Evolutionary conservation across 2,329 filamentous ascomycete species (phyloP).

Genomic region (Paecilomyces sp.): DNA sequence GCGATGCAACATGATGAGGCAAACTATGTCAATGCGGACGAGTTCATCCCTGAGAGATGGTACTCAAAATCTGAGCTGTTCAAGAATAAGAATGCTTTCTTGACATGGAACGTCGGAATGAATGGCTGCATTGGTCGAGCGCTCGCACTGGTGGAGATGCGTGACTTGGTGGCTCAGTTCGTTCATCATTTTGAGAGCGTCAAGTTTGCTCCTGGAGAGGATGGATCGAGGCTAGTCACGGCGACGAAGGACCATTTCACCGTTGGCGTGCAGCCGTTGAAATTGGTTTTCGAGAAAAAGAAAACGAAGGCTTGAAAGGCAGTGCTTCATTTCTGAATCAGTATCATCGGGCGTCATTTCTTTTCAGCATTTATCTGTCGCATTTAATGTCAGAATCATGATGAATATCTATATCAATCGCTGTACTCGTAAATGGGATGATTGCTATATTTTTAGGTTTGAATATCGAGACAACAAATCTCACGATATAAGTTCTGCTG

Average conservation of each 20-base stretch:
- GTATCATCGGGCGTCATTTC: too few relatives aligned
- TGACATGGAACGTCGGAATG: not conserved
- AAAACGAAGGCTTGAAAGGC: not conserved
- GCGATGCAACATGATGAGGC: not conserved
- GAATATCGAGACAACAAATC: too few relatives aligned
- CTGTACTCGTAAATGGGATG: too few relatives aligned
- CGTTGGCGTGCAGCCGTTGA: not conserved
- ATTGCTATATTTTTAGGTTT: too few relatives aligned
- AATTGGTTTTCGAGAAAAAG: not conserved
- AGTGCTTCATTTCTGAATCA: not conserved
- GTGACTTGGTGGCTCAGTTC: not conserved
- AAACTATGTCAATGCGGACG: not conserved
- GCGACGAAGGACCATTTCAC: not conserved
- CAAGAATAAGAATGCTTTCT: not conserved
- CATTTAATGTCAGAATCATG: too few relatives aligned
- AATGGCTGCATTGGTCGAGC: not conserved
- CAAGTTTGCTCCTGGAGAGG: not conserved
- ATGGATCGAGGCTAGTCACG: not conserved
- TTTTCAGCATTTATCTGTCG: too few relatives aligned
- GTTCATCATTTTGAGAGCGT: not conserved
- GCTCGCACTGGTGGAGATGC: not conserved
- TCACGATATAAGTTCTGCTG: too few relatives aligned
- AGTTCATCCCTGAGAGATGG: conserved; percentile 3
- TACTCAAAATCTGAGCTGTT: not conserved
- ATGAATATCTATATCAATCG: not conserved